Percentiles rank a stretch among this genome's conserved stretches.
phyloP scores from a whole-genome alignment of 2,329 filamentous ascomycete species.

The Diaporthe citriasiana region DNA sequence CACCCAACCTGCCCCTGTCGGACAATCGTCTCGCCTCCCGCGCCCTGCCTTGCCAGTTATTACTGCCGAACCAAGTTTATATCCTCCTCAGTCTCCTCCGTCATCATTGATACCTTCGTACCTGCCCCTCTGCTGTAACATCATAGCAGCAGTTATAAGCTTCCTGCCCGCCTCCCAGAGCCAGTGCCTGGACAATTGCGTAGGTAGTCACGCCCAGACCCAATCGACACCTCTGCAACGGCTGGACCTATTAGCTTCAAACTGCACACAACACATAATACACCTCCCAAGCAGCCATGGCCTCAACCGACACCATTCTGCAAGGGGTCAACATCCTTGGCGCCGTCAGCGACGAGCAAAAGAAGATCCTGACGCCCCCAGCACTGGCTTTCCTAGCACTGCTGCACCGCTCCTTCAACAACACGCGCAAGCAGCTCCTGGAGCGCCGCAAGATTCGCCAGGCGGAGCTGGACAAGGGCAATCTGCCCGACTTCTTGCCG shows the following conservation, averaged over 20 bases:
- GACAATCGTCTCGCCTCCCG: slow-evolving; percentile 23
- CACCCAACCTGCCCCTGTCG: neutral
- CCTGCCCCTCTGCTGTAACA: neutral
- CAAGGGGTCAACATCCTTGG: slow-evolving; percentile 91
- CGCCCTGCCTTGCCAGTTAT: slow-evolving; percentile 7
- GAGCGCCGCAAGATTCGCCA: slow-evolving; percentile 89
- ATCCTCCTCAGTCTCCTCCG: slow-evolving; percentile 26
- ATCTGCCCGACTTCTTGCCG: slow-evolving; percentile 92
- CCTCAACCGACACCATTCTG: slow-evolving; percentile 81
- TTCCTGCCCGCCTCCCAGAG: neutral
- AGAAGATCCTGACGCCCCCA: slow-evolving; percentile 92
- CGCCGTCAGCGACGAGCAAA: slow-evolving; percentile 80
- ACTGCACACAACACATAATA: slow-evolving; percentile 17
- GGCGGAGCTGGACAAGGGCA: slow-evolving; percentile 91
- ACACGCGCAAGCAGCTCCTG: slow-evolving; percentile 87
- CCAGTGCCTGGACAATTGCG: neutral
- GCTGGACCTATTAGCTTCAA: slow-evolving; percentile 31
- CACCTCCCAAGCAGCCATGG: slow-evolving; percentile 65
- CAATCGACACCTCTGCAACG: neutral
- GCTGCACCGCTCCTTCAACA: slow-evolving; percentile 95
- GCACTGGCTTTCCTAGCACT: slow-evolving; percentile 93
- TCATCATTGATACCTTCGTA: slow-evolving; percentile 34
- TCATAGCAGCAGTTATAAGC: slow-evolving; percentile 25
- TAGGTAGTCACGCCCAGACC: neutral
- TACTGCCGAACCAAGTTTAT: slow-evolving; percentile 35